Conservation (phyloP, 768 basidiomycete genomes). For the Trametes cubensis region DNA sequence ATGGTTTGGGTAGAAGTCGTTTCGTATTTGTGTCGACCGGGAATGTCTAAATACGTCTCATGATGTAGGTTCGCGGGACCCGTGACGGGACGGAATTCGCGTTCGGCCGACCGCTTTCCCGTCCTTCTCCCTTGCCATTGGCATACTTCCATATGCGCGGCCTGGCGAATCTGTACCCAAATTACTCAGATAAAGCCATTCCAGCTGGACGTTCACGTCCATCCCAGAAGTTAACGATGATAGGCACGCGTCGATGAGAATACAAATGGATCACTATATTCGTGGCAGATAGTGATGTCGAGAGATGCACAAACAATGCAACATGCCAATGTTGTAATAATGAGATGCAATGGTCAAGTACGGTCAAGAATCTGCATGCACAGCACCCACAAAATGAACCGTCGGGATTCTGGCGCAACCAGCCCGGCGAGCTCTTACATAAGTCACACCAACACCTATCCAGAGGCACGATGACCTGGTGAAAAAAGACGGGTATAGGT, state of each 20-base stretch:
- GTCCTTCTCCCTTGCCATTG: not conserved
- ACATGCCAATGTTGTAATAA: slow-evolving; percentile 7
- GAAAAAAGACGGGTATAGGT: slow-evolving; percentile 20
- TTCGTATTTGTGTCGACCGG: not conserved
- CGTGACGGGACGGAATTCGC: slow-evolving; percentile 11
- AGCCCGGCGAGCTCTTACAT: slow-evolving; percentile 6
- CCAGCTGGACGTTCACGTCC: not conserved
- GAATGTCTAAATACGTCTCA: not conserved
- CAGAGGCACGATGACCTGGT: slow-evolving; percentile 23
- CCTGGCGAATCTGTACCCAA: not conserved
- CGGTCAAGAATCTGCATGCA: slow-evolving; percentile 17
- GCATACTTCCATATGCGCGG: not conserved
- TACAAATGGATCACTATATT: not conserved
- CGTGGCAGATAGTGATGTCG: not conserved
- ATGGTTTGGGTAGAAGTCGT: slow-evolving; percentile 1
- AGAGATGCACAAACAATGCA: slow-evolving; percentile 18
- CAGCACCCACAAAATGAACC: slow-evolving; percentile 20
- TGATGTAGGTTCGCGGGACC: not conserved
- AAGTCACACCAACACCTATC: slow-evolving; percentile 25
- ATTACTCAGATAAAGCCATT: not conserved
- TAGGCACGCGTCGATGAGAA: too few species aligned
- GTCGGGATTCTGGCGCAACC: slow-evolving; percentile 12
- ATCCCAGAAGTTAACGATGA: not conserved
- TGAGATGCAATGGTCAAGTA: not conserved
- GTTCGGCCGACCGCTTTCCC: slow-evolving; percentile 14